Evolutionary conservation across 805 yeast species (phyloP), one percentile per base, ranked within the genome.

Genomic region (Candida namnaoensis): DNA sequence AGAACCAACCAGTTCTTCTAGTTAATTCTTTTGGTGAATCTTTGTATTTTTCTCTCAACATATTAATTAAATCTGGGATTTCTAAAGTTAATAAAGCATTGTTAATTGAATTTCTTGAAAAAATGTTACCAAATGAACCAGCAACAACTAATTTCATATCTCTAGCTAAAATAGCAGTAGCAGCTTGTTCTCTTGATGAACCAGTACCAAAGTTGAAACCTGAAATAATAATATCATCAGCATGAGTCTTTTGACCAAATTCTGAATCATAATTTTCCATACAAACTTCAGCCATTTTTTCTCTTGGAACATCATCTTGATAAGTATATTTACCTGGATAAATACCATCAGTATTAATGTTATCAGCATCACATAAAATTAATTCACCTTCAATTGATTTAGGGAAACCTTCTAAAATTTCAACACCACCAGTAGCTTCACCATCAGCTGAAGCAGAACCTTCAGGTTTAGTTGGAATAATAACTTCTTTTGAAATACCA

Each of bases 161-260:
- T 56, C 95, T 78, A 35, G 99, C 98, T 50, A 93, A 72, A 45
- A 93, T 83, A 23, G 95, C 90, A n/a, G 99, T 93, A 32, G 99
- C 99, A 4, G 99, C 99, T 68, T 93, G 99, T 62, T 93, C 99
- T 67, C 99, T 80, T 25, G 96, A 88, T 8, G 97, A 90, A 38
- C 99, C 99, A 10, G 99, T 93, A 53, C 99, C 99, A 60, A 93
- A 93, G 62, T 93, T 93, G 72, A 69, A 93, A 14, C 99, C 99
- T 43, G 90, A 78, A 38, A 93, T 77, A 43, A 93, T 76, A 52
- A 93, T 88, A 62, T 93, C 99, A 38, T 91, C 88, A 5, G 95
- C 76, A 47, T 78, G 70, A 28, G 95, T 85, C 70, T 88, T 90
- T 28, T 65, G 47, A 44, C 84, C 81, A 63, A 93, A 93, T 50